Evolutionary conservation across 306 rosid species (phyloP).

Genomic region (Dalbergia oliveri): DNA sequence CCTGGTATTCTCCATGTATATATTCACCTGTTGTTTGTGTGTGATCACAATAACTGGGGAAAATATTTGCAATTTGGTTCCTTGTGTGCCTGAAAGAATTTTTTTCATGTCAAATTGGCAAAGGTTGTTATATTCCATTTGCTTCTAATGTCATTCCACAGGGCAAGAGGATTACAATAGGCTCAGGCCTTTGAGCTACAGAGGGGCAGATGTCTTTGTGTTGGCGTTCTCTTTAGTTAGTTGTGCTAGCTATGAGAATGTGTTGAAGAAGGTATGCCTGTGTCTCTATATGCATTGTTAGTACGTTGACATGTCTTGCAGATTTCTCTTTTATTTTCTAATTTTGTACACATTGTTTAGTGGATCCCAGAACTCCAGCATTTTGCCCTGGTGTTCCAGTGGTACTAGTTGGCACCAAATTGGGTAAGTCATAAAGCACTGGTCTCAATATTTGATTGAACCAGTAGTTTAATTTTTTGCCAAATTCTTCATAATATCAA

Average conservation of each 20-base stretch:
- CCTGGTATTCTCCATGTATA: no score
- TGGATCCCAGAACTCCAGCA: constrained; percentile 98
- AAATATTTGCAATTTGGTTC: not conserved
- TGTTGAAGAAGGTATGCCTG: constrained; percentile 73
- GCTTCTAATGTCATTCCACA: constrained; percentile 45
- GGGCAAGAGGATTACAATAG: constrained; percentile 97
- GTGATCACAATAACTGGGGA: not conserved
- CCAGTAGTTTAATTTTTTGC: not conserved
- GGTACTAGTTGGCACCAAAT: constrained; percentile 85
- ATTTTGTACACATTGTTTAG: constrained; percentile 51
- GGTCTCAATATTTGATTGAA: constrained; percentile 15
- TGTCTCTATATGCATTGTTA: not conserved
- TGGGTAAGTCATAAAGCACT: constrained; percentile 61
- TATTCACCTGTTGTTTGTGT: not conserved
- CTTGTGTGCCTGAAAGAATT: constrained; percentile 9
- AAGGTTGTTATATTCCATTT: constrained; percentile 24
- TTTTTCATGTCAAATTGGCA: constrained; percentile 36
- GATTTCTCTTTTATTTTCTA: constrained; percentile 25
- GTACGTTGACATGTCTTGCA: constrained; percentile 27
- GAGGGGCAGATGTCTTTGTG: constrained; percentile 94
- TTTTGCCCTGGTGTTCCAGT: constrained; percentile 79
- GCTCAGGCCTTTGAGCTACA: constrained; percentile 92
- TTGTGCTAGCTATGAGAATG: constrained; percentile 88
- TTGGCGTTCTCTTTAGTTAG: constrained; percentile 88
- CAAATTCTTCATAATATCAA: constrained; percentile 19